Percentiles rank a stretch among this genome's conserved stretches.
Conservation (phyloP, 2,329 filamentous ascomycete genomes). For the Exophiala bonariae region DNA sequence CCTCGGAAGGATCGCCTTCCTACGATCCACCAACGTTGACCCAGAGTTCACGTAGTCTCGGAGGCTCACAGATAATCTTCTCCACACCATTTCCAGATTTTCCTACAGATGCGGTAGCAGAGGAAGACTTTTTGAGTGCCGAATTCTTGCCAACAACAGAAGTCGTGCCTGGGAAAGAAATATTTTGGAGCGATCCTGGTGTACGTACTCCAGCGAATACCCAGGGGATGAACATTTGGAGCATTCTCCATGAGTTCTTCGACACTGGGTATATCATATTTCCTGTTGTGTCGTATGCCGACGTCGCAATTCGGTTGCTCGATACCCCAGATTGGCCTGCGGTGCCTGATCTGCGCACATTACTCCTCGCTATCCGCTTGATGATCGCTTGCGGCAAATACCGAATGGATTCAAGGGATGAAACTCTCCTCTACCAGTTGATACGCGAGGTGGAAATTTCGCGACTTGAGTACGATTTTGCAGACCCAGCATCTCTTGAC, state of each 20-base stretch:
- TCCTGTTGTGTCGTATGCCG: slow-evolving; percentile 7
- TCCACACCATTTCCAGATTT: no score
- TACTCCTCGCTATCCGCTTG: slow-evolving; percentile 4
- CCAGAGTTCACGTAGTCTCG: no score
- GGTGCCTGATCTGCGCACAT: slow-evolving; percentile 4
- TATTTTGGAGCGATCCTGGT: not conserved
- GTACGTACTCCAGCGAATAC: not conserved
- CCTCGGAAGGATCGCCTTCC: no score
- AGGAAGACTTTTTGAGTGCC: no score
- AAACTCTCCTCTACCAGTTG: not conserved
- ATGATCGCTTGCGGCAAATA: slow-evolving; percentile 5
- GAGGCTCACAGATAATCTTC: no score
- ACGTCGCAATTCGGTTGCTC: slow-evolving; percentile 4
- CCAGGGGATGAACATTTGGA: slow-evolving; percentile 8
- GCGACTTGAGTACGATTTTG: slow-evolving; percentile 11
- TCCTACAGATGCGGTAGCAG: no score
- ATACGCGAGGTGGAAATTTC: slow-evolving; percentile 8
- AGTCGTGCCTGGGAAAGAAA: not conserved
- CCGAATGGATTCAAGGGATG: slow-evolving; percentile 6
- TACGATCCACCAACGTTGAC: no score
- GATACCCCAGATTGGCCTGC: slow-evolving; percentile 1
- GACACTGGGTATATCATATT: slow-evolving; percentile 12
- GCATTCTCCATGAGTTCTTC: slow-evolving; percentile 8
- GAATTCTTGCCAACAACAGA: not conserved
- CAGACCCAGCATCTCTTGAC: slow-evolving; percentile 10